A percentile compares a stretch with the other conserved stretches of the same genome.
These are phyloP conservation scores for Blastobotrys peoriensis DNA, from an alignment of 805 yeast species.

Conservation along the genomic window DNA sequence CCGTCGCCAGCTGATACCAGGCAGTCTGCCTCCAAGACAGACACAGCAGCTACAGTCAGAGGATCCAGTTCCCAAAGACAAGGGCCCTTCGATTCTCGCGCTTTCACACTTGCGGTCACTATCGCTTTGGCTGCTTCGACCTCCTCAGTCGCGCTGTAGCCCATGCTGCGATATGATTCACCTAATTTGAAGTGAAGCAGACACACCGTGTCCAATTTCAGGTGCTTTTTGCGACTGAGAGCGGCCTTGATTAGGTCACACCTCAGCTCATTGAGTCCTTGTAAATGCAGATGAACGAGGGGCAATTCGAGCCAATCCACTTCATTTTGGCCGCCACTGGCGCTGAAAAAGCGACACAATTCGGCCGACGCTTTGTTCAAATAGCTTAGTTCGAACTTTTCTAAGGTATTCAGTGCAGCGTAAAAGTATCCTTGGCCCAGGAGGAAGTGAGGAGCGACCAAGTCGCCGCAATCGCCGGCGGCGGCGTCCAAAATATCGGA, in stretches of 20 bases:
- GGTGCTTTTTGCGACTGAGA: background rate
- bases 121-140: background rate
- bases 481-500: background rate
- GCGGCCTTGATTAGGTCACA: background rate
- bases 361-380: too few relatives aligned
- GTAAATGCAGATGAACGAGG: constrained; percentile 3
- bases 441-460: too few relatives aligned
- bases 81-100: too few relatives aligned
- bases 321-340: too few relatives aligned
- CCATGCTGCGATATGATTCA: constrained; percentile 3
- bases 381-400: too few relatives aligned
- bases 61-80: background rate
- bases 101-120: background rate
- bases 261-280: constrained; percentile 9
- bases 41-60: background rate
- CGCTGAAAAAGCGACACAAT: too few relatives aligned
- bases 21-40: background rate
- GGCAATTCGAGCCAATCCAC: constrained; percentile 3
- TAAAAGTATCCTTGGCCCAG: background rate
- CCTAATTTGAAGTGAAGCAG: constrained; percentile 1
- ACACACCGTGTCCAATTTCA: background rate
- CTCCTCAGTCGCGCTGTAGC: constrained; percentile 3
- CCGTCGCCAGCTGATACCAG: background rate
- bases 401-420: background rate
- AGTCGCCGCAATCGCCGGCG: too few relatives aligned